phyloP scores from a whole-genome alignment of 306 rosid genomes.

The Cicer pinnatifidum region DNA sequence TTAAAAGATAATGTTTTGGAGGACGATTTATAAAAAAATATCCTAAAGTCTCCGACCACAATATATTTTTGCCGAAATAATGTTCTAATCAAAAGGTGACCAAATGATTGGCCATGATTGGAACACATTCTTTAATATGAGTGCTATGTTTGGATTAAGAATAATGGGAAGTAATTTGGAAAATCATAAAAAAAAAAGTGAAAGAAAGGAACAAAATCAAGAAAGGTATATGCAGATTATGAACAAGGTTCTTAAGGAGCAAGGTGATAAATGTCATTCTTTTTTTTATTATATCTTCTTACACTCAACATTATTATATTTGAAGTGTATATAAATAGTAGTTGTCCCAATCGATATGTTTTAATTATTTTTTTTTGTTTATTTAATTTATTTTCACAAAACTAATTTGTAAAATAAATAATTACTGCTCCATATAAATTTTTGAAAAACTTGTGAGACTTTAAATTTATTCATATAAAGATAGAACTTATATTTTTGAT shows the following conservation, averaged over 20 bases:
- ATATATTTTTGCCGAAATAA: constrained; percentile 41
- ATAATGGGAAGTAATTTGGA: constrained; percentile 14
- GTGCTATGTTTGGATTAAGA: constrained; percentile 37
- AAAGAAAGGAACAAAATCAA: constrained; percentile 34
- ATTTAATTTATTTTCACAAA: too few relatives aligned
- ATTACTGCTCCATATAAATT: too few relatives aligned
- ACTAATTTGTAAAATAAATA: too few relatives aligned
- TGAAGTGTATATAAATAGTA: too few relatives aligned
- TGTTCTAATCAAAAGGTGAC: constrained; percentile 45
- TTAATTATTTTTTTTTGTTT: too few relatives aligned
- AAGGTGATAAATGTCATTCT: too few relatives aligned
- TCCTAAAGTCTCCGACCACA: constrained; percentile 45
- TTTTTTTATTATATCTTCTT: too few relatives aligned
- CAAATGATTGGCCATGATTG: constrained; percentile 62
- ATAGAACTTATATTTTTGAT: constrained; percentile 24
- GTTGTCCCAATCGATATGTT: too few relatives aligned
- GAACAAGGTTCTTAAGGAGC: background rate
- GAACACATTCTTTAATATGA: constrained; percentile 50
- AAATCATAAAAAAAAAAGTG: constrained; percentile 6
- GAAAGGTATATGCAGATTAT: constrained; percentile 25
- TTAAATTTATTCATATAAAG: background rate
- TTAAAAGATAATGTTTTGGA: constrained; percentile 6
- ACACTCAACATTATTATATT: too few relatives aligned
- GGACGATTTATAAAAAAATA: constrained; percentile 30
- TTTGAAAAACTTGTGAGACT: too few relatives aligned